phyloP scores from a whole-genome alignment of 2,329 filamentous ascomycete genomes.

The Claviceps purpurea region DNA sequence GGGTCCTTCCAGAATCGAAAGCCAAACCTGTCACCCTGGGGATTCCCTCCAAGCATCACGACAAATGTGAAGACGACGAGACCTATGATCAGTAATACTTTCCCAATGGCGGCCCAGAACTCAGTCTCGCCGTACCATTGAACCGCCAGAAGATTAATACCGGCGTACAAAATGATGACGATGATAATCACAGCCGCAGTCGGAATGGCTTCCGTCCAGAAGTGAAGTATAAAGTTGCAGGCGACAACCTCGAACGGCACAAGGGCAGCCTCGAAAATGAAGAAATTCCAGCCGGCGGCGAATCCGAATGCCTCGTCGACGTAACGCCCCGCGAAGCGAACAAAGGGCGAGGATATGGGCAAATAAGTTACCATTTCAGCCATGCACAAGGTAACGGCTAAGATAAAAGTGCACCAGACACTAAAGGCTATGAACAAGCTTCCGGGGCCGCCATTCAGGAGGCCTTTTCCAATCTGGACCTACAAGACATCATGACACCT shows the following conservation, averaged over 20 bases:
- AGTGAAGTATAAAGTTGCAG: conserved; percentile 49
- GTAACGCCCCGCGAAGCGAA: conserved; percentile 61
- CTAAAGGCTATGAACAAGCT: conserved; percentile 46
- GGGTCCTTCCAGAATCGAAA: conserved; percentile 56
- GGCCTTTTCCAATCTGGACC: conserved; percentile 42
- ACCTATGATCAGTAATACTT: conserved; percentile 57
- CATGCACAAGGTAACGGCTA: conserved; percentile 47
- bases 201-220: conserved; percentile 48
- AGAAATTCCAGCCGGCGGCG: conserved; percentile 62
- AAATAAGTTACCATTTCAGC: conserved; percentile 68
- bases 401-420: conserved; percentile 48
- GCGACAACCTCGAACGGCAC: conserved; percentile 57
- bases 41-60: conserved; percentile 73
- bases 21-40: conserved; percentile 55
- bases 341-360: conserved; percentile 66
- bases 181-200: conserved; percentile 49
- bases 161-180: conserved; percentile 27
- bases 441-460: conserved; percentile 45
- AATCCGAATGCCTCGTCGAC: conserved; percentile 66
- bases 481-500: conserved; percentile 11
- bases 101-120: conserved; percentile 60
- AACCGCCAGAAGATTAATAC: conserved; percentile 60
- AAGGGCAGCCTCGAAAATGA: conserved; percentile 53
- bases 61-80: conserved; percentile 69
- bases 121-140: conserved; percentile 66